phyloP scores from a whole-genome alignment of 495 filamentous ascomycete genomes.

The Penicillium angulare region DNA sequence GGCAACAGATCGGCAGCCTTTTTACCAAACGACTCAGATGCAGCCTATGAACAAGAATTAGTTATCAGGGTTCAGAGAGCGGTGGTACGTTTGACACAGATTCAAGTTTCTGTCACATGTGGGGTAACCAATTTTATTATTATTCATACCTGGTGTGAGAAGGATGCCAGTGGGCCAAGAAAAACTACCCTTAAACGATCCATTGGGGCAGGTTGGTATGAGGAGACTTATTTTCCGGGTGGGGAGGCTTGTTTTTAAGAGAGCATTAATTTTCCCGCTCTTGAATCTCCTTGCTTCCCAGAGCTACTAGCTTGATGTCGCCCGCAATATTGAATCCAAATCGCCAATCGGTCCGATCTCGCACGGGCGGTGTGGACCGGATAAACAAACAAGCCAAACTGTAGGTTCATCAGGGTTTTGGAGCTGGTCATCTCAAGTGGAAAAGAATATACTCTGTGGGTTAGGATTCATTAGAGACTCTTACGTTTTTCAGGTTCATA shows the following conservation, averaged over 20 bases:
- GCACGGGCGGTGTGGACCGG: conserved; percentile 22
- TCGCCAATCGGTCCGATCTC: not conserved
- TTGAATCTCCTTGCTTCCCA: not conserved
- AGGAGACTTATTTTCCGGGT: not conserved
- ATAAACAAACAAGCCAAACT: conserved; percentile 39
- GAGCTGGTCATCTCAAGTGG: no score
- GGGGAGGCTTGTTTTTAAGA: not conserved
- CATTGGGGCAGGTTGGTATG: conserved; percentile 11
- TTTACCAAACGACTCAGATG: conserved; percentile 58
- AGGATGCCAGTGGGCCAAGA: conserved; percentile 79
- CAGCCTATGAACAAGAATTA: conserved; percentile 52
- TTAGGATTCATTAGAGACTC: no score
- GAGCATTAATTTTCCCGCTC: not conserved
- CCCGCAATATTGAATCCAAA: not conserved
- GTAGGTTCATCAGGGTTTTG: no score
- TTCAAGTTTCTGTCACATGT: not conserved
- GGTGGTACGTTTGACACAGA: not conserved
- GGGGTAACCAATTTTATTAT: conserved; percentile 7
- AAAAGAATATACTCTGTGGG: no score
- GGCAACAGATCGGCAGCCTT: conserved; percentile 53
- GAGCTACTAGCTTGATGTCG: no score
- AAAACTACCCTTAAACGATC: conserved; percentile 60
- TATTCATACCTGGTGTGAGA: conserved; percentile 88
- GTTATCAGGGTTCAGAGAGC: conserved; percentile 1
- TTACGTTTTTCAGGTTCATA: no score